Base-by-base conservation (phyloP, 2,329 filamentous ascomycete species). In the Sclerotinia glacialis region DNA sequence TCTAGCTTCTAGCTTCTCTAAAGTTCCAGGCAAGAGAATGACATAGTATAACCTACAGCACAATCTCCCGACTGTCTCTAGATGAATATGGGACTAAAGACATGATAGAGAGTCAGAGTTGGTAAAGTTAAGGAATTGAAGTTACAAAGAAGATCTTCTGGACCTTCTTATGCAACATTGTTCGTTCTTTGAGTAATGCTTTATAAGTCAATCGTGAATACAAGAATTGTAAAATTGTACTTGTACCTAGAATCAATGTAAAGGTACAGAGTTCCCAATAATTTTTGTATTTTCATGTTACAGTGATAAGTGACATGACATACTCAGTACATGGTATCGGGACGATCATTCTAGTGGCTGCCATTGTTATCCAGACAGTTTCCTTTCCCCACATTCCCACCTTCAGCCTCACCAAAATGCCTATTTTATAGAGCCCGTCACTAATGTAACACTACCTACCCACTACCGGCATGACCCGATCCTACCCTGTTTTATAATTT, bases 61-160 rank as follows among this genome's bases (percentile, higher is more conserved):
- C 91, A 72, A 95, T 87, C 76, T 93, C 89, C 72, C 89, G 86
- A 72, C 88, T 89, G 74, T 92, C 90, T 69, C 84, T 85, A 59
- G 88, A 85, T 65, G 86, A 84, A 76, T 93, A 94, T 5, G 91
- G 91, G 70, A 95, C 88, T 73, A 95, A 81, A 71, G 90, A 93
- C 83, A 86, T 85, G 37, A 34, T 52, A 26, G 42, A 52, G 52
- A 42, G 26, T 42, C n/a, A 28, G 31, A 18, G 23, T 8, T 49
- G 31, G 23, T 49, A 40, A 40, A 47, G 42, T 40, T 50, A 47
- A 16, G 34, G 16, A 46, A 47, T 50, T 16, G 63, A 28, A 23
- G 34, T 61, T 18, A 49, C 9, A 37, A 54, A 37, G 18, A 53
- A 61, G 54, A 60, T 28, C 64, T 65, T 65, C 6, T 53, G 26